A percentile compares a stretch with the other conserved stretches of the same genome.
These are phyloP conservation scores for Umbelopsis sp. DNA, from an alignment of 192 early-diverging fungal species.

Conservation along the genomic window DNA sequence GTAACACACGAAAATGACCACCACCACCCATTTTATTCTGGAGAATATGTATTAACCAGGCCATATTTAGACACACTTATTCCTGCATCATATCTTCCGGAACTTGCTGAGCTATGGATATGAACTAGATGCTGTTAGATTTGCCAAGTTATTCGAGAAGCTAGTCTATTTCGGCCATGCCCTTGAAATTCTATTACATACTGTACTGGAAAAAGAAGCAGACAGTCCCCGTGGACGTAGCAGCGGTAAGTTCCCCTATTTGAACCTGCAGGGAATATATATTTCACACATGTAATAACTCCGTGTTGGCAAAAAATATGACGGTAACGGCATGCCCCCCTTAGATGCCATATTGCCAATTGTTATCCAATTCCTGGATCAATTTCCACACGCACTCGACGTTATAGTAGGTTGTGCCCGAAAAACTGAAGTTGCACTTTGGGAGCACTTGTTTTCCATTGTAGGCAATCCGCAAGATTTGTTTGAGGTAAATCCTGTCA, in stretches of 20 bases:
- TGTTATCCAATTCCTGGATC: constrained; percentile 76
- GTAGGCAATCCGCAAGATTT: constrained; percentile 84
- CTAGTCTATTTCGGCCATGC: constrained; percentile 90
- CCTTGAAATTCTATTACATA: constrained; percentile 90
- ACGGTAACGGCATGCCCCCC: not conserved
- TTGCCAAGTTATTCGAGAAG: constrained; percentile 71
- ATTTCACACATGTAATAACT: not conserved
- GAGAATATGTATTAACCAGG: not conserved
- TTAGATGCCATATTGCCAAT: constrained; percentile 63
- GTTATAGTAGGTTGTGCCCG: constrained; percentile 94
- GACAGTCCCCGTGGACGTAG: constrained; percentile 38
- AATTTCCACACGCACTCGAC: constrained; percentile 81
- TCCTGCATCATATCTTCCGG: constrained; percentile 70
- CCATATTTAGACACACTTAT: constrained; percentile 68
- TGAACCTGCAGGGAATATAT: constrained; percentile 8
- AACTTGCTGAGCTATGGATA: constrained; percentile 59
- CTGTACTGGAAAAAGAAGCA: constrained; percentile 83
- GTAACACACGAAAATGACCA: constrained; percentile 39
- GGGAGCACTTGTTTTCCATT: constrained; percentile 85
- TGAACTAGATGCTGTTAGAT: constrained; percentile 64
- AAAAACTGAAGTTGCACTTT: constrained; percentile 94
- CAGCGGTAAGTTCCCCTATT: not conserved
- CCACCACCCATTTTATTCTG: not conserved
- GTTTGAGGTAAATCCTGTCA: constrained; percentile 68
- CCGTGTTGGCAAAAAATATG: not conserved